Percentiles rank a stretch among this genome's conserved stretches.
phyloP scores from a whole-genome alignment of 2,329 filamentous ascomycete species.

The Zasmidium angulare region DNA sequence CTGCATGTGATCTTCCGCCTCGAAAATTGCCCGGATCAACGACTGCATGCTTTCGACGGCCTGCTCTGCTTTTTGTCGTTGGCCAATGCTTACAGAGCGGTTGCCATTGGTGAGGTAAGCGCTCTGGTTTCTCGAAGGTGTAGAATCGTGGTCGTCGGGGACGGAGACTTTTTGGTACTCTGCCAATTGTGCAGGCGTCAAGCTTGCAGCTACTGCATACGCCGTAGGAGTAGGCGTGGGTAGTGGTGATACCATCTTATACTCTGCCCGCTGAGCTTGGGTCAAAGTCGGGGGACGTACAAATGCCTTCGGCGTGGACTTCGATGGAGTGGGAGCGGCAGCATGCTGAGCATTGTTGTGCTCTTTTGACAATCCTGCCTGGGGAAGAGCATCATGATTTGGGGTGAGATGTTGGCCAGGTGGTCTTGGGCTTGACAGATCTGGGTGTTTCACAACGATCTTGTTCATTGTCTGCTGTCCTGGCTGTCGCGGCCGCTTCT shows the following conservation, averaged over 20 bases:
- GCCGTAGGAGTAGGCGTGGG: conserved; percentile 5
- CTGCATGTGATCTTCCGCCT: conserved; percentile 70
- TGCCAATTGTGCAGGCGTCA: conserved; percentile 35
- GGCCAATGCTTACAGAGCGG: conserved; percentile 52
- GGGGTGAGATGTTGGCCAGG: background rate
- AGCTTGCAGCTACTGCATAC: conserved; percentile 25
- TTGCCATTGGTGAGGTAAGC: conserved; percentile 21
- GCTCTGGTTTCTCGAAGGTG: conserved; percentile 18
- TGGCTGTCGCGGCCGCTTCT: background rate
- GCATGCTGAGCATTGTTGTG: conserved; percentile 12
- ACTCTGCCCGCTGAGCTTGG: conserved; percentile 33
- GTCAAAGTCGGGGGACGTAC: conserved; percentile 29
- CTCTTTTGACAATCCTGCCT: background rate
- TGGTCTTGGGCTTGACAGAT: no score
- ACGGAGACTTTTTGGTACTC: conserved; percentile 30
- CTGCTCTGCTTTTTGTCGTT: conserved; percentile 76
- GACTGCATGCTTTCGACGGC: conserved; percentile 69
- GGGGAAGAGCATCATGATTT: background rate
- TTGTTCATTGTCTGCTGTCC: background rate
- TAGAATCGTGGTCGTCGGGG: conserved; percentile 6
- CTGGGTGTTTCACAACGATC: no score
- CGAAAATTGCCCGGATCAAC: conserved; percentile 70
- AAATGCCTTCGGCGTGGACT: conserved; percentile 12
- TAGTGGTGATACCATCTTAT: conserved; percentile 22
- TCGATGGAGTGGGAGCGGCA: conserved; percentile 4